Conservation (phyloP, 1,284 basidiomycete genomes). For the Moesziomyces sp. region DNA sequence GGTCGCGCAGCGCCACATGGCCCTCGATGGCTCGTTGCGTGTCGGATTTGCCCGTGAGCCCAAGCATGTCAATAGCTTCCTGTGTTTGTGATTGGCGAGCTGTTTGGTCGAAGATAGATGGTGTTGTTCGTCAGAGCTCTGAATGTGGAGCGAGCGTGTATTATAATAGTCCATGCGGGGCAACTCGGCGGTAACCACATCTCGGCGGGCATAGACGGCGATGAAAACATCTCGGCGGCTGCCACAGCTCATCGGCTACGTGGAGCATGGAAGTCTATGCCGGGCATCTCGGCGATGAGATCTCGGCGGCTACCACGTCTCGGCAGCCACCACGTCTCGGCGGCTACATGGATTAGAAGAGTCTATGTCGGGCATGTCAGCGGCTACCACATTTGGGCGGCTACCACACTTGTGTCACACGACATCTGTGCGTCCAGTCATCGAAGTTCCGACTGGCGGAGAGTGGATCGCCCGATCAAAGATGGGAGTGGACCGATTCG, state of each 20-base stretch:
- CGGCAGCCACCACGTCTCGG: too few species aligned
- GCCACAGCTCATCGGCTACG: too few species aligned
- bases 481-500: not conserved
- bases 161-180: too few species aligned
- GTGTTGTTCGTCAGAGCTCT: not conserved
- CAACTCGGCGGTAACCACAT: too few species aligned
- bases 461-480: not conserved
- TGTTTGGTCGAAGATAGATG: not conserved
- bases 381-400: too few species aligned
- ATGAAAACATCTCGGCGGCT: too few species aligned
- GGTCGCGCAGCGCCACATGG: conserved; percentile 23
- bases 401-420: conserved; percentile 3
- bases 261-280: too few species aligned
- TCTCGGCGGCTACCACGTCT: too few species aligned
- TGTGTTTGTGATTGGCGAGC: not conserved
- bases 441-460: not conserved
- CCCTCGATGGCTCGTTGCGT: conserved; percentile 27
- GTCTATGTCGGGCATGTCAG: too few species aligned
- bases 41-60: conserved; percentile 16
- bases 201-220: too few species aligned
- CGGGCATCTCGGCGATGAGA: too few species aligned
- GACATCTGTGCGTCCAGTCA: conserved; percentile 5
- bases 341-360: too few species aligned
- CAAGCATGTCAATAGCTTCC: conserved; percentile 4
- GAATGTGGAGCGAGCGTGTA: not conserved